Evolutionary conservation across 768 basidiomycete genomes (phyloP), one percentile per base, ranked within the genome.

Genomic region (Crepidotus variabilis): DNA sequence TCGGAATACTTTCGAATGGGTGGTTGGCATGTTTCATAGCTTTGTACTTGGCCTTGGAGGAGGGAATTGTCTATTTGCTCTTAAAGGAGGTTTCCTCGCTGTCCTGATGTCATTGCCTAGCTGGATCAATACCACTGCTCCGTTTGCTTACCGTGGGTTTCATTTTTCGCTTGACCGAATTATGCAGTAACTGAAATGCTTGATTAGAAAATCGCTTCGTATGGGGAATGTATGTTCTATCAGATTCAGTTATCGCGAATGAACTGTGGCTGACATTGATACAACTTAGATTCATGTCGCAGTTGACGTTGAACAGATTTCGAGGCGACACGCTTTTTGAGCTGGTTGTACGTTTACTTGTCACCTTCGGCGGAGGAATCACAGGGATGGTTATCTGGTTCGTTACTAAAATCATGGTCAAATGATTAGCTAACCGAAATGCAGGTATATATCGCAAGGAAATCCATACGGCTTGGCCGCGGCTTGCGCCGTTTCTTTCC

Each of bases 261-360:
- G 4, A 52, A 20, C 39, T 11, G 4, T 14, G 18, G 57, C 32
- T 47, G 28, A 18, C 9, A 21, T n/a, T 51, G 7, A 39, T 32
- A 54, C 0, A 14, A 2, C 43, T 55, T 45, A 88, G 86, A 16
- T 78, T 90, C 64, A 90, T 91, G 85, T 87, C 82, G 0, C 90
- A 91, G 62, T 71, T 90, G 6, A 87, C 87, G 0, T 68, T 89
- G 0, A 74, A 85, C 9, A 80, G 88, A n/a, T 91, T 89, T 63
- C 78, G 86, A 47, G 90, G 89, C 1, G 90, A 92, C 51, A 92
- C 89, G 0, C 78, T 81, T 0, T 87, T 87, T 57, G 86, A 81
- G 1, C 75, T 89, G 10, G 70, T 83, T 3, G 75, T 81, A 0
- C 79, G 90, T 54, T 76, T 89, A 20, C 35, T 78, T 4, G 82